Evolutionary conservation across 2,329 filamentous ascomycete species (phyloP), one percentile per base, ranked within the genome.

Genomic region (Arachnomyces sp.): DNA sequence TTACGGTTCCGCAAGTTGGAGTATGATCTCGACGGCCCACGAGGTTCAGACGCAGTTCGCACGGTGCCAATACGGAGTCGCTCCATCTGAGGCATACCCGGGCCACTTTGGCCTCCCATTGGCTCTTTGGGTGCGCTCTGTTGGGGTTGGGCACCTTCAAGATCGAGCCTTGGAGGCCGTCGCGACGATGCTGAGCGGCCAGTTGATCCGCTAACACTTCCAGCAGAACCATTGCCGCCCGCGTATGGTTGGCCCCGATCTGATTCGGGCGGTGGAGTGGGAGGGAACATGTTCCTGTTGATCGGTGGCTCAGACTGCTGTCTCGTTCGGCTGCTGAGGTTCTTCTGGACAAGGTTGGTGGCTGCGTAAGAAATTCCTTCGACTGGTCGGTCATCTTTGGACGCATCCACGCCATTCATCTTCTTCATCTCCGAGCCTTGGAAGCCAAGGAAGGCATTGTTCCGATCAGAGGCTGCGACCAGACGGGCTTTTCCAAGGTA

Each of bases 401-500:
- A 51, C 2, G 44, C 50, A 21, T 60, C 55, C 16, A 49, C 42
- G 2, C 45, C 46, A 32, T 52, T 46, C 7, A 51, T 54, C 41
- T 59, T 50, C 60, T 80, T 86, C 68, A 86, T 87, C 60, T 88
- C 87, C 2, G 80, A 79, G 33, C 83, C 86, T 46, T 83, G 73
- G 61, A 89, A 90, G 33, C 86, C 86, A 33, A 84, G 90, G 54
- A 86, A 92, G 17, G 80, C 83, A 62, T 89, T 90, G 48, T 76
- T 69, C 40, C 82, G 76, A 55, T 94, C 87, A 1, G 86, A 86
- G 17, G 89, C 85, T 16, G 92, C 92, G 7, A 98, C 86, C 28
- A 98, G 72, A 44, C 87, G 79, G n/a, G 92, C 88, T 65, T 95
- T 95, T 45, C 92, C 92, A 3, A 98, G 79, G 55, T 98, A 98